Conservation (phyloP, 129 eudicot genomes). For the Arctium minus region DNA sequence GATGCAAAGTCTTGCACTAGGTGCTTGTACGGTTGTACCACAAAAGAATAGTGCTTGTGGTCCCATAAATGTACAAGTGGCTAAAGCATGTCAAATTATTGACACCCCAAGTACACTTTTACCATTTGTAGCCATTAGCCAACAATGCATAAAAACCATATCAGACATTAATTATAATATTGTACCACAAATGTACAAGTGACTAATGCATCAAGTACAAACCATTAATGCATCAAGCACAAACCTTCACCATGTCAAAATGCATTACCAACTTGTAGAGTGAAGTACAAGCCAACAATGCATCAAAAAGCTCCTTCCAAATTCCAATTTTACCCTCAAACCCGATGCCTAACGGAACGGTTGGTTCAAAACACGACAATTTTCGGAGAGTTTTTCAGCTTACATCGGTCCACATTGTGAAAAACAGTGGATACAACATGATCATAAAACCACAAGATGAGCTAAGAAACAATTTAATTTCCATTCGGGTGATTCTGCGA, state of each 20-base stretch:
- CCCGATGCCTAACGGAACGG: neutral
- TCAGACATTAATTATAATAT: neutral
- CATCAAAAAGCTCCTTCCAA: neutral
- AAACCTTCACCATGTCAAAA: neutral
- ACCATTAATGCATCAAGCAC: neutral
- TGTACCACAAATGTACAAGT: neutral
- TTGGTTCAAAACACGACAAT: neutral
- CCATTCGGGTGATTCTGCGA: conserved; percentile 44
- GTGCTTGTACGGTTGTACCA: neutral
- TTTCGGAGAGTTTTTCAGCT: neutral
- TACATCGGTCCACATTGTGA: conserved; percentile 6
- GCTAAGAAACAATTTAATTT: conserved; percentile 3
- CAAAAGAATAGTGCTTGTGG: neutral
- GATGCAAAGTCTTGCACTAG: neutral
- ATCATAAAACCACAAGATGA: conserved; percentile 8
- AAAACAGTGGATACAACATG: conserved; percentile 17
- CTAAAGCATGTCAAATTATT: neutral
- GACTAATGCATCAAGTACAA: neutral
- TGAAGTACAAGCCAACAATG: neutral
- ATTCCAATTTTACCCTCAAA: neutral
- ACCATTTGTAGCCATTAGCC: neutral
- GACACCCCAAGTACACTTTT: neutral
- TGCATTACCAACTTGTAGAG: neutral
- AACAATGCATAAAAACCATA: neutral
- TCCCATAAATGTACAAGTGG: conserved; percentile 8